Evolutionary conservation across 2,329 filamentous ascomycete genomes (phyloP), one percentile per base, ranked within the genome.

Genomic region (Fusarium papillatum): DNA sequence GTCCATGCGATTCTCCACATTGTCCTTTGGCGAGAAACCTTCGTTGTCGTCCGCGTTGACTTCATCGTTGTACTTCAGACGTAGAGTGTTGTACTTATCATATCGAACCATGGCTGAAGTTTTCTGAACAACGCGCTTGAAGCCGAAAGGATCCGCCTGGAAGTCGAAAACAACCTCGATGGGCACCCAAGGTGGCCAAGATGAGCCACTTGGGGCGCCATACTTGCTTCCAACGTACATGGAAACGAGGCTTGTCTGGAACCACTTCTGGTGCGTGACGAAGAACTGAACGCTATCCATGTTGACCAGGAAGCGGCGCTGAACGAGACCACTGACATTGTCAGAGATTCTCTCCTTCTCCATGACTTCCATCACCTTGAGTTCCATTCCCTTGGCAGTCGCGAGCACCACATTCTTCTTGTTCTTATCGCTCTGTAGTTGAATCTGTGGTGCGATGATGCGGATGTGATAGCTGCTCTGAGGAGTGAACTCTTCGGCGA

Each of bases 201-300:
- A 93, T 5, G 95, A 95, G 13, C 95, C 95, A 41, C 91, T 89
- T 48, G 95, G 92, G 36, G 95, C 93, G 43, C 97, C 97, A 81
- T 99, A 99, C 71, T 93, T 93, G 84, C 96, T 98, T 65, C 95
- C 96, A 26, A 96, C 96, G 82, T 99, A 98, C 88, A 98, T 94
- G 65, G 97, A 95, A 65, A 98, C 89, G 75, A 97, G 91, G 73
- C 95, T 94, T 13, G 93, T 94, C 16, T 91, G 90, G 83, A 99
- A 96, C 83, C 93, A 97, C 85, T 97, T 97, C 80, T 96, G 94
- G 73, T 96, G 96, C 1, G 96, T 97, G 62, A 99, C 96, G 78
- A 99, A 99, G 85, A 99, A 98, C 83, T 99, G 97, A 34, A 97
- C 94, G 81, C 96, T 98, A 84, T 99, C 97, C 94, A 98, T 98